Percentiles rank a stretch among this genome's conserved stretches.
Conservation (phyloP, 176 grass and related monocot genomes). For the Oryza brachyantha region DNA sequence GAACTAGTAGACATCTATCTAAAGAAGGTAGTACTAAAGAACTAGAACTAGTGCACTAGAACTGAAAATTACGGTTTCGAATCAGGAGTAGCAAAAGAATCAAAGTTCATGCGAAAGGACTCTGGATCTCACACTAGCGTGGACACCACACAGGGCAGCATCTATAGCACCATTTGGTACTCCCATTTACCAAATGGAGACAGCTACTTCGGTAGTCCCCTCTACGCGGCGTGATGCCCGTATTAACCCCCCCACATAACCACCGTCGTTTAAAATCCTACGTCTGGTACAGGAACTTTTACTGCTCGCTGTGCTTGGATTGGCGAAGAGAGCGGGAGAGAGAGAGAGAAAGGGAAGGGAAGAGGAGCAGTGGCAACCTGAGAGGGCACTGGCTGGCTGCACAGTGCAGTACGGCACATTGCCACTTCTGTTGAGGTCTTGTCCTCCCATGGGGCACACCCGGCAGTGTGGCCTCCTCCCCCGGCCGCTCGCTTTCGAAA, state of each 20-base stretch:
- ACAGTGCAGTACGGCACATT: slow-evolving; percentile 30
- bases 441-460: slow-evolving; percentile 30
- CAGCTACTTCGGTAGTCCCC: neutral
- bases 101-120: neutral
- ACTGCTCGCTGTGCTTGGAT: slow-evolving; percentile 29
- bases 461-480: neutral
- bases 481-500: neutral
- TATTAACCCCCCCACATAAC: neutral
- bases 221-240: neutral
- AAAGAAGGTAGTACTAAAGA: too few species aligned
- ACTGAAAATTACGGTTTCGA: neutral
- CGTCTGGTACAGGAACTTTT: slow-evolving; percentile 18
- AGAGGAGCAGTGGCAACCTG: slow-evolving; percentile 35
- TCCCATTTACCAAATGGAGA: neutral
- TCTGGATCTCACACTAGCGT: neutral
- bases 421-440: slow-evolving; percentile 47
- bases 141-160: neutral
- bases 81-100: neutral
- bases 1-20: too few species aligned
- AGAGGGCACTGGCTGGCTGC: slow-evolving; percentile 29
- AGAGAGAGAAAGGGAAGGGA: too few species aligned
- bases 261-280: slow-evolving; percentile 10
- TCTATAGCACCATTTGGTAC: neutral
- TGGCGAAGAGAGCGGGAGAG: neutral
- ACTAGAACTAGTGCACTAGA: neutral